phyloP scores from a whole-genome alignment of 2,329 filamentous ascomycete genomes.

The Botrytis galanthina region DNA sequence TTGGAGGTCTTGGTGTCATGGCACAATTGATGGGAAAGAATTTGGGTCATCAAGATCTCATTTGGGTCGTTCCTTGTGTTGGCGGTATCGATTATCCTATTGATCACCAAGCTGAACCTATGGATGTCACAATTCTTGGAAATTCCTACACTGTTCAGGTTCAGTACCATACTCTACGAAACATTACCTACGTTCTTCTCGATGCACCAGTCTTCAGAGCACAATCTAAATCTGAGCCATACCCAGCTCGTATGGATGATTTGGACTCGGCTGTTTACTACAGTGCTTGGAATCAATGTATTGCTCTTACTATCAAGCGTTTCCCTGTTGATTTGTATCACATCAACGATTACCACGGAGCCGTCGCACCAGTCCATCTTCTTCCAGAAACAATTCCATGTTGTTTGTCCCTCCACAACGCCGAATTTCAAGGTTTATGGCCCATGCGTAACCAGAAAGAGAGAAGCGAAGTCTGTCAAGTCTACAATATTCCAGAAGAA shows the following conservation, averaged over 20 bases:
- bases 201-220: conserved; percentile 59
- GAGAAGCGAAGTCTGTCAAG: conserved; percentile 60
- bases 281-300: conserved; percentile 69
- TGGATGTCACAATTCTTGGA: conserved; percentile 60
- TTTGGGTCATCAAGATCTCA: conserved; percentile 61
- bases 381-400: conserved; percentile 58
- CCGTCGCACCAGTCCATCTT: conserved; percentile 61
- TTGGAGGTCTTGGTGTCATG: conserved; percentile 69
- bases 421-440: conserved; percentile 69
- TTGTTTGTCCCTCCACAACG: conserved; percentile 65
- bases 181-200: conserved; percentile 67
- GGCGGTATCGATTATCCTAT: conserved; percentile 62
- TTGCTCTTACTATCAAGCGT: conserved; percentile 59
- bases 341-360: conserved; percentile 65
- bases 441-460: conserved; percentile 62
- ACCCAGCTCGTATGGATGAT: conserved; percentile 68
- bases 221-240: conserved; percentile 61
- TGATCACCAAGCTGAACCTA: conserved; percentile 57
- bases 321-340: conserved; percentile 65
- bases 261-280: conserved; percentile 67
- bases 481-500: conserved; percentile 60
- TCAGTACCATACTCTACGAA: conserved; percentile 60
- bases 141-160: conserved; percentile 60
- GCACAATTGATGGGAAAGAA: conserved; percentile 63
- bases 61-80: conserved; percentile 64